Base-by-base conservation (phyloP, 495 filamentous ascomycete genomes). In the Xylaria acuta region DNA sequence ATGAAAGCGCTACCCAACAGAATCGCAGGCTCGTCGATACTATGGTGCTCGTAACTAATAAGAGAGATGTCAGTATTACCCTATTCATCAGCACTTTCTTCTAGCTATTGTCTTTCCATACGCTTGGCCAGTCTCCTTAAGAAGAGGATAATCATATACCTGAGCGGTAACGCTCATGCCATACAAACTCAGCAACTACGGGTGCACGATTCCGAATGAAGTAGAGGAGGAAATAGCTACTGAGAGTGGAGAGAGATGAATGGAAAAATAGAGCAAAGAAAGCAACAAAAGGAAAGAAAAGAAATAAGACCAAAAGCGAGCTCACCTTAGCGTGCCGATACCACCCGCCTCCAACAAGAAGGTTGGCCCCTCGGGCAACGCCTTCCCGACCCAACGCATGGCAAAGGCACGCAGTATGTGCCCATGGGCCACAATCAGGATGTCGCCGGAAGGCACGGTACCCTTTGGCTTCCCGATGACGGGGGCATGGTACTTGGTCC, bases 321-420 rank as follows among this genome's bases (percentile, higher is more conserved):
- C 84, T 78, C 66, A 89, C 88, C 88, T 95, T 75, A 97, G 80
- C 1, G 92, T 93, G 0, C 92, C 94, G 7, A 97, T 92, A 76
- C 94, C 94, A 32, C 94, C 94, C 3, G 94, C 94, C 78, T 93
- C 90, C 8, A 95, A 81, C 79, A 95, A 84, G 83, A 94, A 88
- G 5, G 87, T 83, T 7, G 93, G 84, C 5, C 90, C 89, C 64
- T 89, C 86, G 8, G 88, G 86, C 65, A 97, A 80, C 25, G 90
- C 86, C 78, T 92, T 90, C 0, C 88, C 86, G 0, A 89, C 86
- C 95, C 95, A 98, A 25, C 95, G 86, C 90, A 97, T 95, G 6
- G 94, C 93, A 81, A 98, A 97, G 0, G 94, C 94, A 34, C 95
- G 86, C 40, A 97, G 84, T 38, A 97, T 94, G 80, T 97, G 95